Evolutionary conservation across 2,329 filamentous ascomycete genomes (phyloP), one percentile per base, ranked within the genome.

Genomic region (Cladobotryum mycophilum): DNA sequence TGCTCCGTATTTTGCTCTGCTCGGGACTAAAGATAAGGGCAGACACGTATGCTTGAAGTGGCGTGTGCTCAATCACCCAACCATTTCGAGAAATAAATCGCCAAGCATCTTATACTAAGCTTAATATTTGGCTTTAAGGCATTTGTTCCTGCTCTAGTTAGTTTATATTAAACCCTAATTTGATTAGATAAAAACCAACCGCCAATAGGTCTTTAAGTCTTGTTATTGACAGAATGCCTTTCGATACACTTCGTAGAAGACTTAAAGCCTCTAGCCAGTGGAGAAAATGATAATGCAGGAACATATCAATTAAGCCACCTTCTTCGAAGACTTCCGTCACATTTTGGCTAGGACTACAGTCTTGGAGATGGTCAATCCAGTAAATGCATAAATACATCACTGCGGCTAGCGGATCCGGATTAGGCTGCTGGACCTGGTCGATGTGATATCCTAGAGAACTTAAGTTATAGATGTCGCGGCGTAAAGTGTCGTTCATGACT

Each of bases 401-500:
- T 41, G 45, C 7, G 9, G 42, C 49, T 20, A 57, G 43, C 12
- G 49, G 51, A 15, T 55, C 49, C 7, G 53, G 51, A 9, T 49
- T 35, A 3, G 51, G 51, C 20, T 30, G 18, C 5, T 4, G 14
- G 45, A 52, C 44, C 6, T 53, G 11, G 11, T 55, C 46, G 37
- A 48, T 47, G n/a, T 20, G 38, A 14, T 33, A 2, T 25, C 50
- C 55, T 1, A 47, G 55, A 5, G 15, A 12, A 15, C 18, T 2
- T 7, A 73, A 45, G 5, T 52, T 22, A 47, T 67, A 72, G 0
- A 72, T 13, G 15, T 44, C 41, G 17, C 41, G 41, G 8, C 5
- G 17, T 7, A 44, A 20, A 2, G 5, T 17, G 12, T 44, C 3
- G 7, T 15, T 4, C 18, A 25, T 1, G 14, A 17, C 17, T 64